Percentiles rank a stretch among this genome's conserved stretches.
Conservation (phyloP, 345 rosid species). For the Citrus trifoliata region DNA sequence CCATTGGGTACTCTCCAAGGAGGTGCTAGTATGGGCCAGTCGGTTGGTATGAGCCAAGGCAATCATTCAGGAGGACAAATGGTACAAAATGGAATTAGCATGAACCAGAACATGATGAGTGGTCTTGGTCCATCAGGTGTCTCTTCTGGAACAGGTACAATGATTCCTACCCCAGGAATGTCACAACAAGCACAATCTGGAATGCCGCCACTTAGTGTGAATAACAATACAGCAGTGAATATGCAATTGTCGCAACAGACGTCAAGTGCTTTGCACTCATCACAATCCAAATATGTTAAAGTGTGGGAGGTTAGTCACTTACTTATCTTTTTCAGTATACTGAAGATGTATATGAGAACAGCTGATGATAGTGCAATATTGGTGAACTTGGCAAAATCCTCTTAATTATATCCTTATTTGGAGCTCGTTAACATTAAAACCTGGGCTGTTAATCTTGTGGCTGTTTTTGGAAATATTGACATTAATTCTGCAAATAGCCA, state of each 20-base stretch:
- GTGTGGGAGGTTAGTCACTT: slow-evolving; percentile 90
- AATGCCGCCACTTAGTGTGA: slow-evolving; percentile 61
- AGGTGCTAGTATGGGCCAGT: slow-evolving; percentile 46
- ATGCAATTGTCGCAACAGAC: slow-evolving; percentile 74
- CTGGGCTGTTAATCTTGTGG: not conserved
- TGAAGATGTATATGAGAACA: slow-evolving; percentile 11
- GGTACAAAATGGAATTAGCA: slow-evolving; percentile 73
- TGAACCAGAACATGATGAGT: slow-evolving; percentile 73
- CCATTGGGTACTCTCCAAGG: slow-evolving; percentile 58
- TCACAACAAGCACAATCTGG: slow-evolving; percentile 67
- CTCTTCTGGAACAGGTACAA: slow-evolving; percentile 68
- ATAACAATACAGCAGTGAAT: slow-evolving; percentile 59
- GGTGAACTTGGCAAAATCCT: not conserved
- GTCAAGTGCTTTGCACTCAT: slow-evolving; percentile 59
- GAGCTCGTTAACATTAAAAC: not conserved
- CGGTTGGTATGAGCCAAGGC: slow-evolving; percentile 78
- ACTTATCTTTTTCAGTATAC: not conserved
- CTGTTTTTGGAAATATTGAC: not conserved
- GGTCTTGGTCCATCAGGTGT: slow-evolving; percentile 64
- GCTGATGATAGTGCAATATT: not conserved
- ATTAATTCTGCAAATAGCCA: not conserved
- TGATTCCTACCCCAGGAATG: slow-evolving; percentile 95
- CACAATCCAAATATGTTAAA: slow-evolving; percentile 83
- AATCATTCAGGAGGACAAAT: slow-evolving; percentile 71
- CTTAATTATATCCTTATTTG: not conserved